Conservation (phyloP, 2,329 filamentous ascomycete species). For the Diplodia seriata region DNA sequence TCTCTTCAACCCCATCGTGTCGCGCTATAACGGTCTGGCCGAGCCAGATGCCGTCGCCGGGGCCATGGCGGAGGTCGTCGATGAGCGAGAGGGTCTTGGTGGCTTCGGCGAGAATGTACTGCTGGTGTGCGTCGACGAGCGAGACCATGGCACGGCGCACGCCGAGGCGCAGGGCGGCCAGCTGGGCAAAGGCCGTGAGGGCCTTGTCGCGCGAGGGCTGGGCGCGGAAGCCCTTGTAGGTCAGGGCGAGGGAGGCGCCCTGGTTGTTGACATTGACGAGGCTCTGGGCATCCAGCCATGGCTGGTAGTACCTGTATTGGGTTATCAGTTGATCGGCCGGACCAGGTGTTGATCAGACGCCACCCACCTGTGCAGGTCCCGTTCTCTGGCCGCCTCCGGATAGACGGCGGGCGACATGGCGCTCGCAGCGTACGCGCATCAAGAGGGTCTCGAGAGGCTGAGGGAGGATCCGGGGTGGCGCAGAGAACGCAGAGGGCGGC, state of each 20-base stretch:
- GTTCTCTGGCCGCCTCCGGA: conserved; percentile 33
- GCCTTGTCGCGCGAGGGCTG: conserved; percentile 37
- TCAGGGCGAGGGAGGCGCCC: conserved; percentile 40
- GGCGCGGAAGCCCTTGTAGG: conserved; percentile 39
- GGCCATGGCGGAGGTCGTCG: conserved; percentile 32
- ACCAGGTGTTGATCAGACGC: conserved; percentile 13
- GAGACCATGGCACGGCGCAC: conserved; percentile 46
- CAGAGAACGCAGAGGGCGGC: not conserved
- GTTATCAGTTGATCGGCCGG: conserved; percentile 18
- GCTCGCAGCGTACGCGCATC: not conserved
- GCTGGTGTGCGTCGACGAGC: conserved; percentile 44
- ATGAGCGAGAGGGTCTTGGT: conserved; percentile 42
- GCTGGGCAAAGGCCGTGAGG: conserved; percentile 46
- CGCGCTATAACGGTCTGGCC: conserved; percentile 44
- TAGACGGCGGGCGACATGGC: conserved; percentile 25
- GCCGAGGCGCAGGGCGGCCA: conserved; percentile 45
- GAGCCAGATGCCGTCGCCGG: conserved; percentile 38
- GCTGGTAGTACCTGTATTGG: conserved; percentile 43
- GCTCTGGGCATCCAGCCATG: conserved; percentile 47
- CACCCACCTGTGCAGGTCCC: conserved; percentile 33
- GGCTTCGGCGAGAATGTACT: conserved; percentile 50
- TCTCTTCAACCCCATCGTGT: conserved; percentile 36
- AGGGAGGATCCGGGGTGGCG: not conserved
- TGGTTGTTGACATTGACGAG: conserved; percentile 40
- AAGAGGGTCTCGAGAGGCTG: not conserved